phyloP scores from a whole-genome alignment of 169 alveolate genomes.

The Cryptosporidium ryanae region DNA sequence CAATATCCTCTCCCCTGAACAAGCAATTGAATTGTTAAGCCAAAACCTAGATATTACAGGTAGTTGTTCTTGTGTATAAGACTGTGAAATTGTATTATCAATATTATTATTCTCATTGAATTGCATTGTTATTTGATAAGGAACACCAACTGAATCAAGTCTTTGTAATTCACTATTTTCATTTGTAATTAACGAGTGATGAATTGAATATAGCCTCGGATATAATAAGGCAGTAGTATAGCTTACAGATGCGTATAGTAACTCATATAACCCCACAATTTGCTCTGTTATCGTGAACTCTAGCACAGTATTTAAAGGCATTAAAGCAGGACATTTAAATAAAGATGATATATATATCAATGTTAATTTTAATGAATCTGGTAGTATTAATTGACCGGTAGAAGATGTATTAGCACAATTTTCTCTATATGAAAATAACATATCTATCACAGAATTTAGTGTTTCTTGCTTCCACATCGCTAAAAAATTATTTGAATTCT shows the following conservation, averaged over 20 bases:
- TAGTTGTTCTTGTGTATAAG: conserved; percentile 4
- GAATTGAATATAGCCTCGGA: conserved; percentile 57
- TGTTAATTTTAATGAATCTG: conserved; percentile 57
- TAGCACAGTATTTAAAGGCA: conserved; percentile 62
- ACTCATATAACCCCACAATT: conserved; percentile 50
- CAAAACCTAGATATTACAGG: conserved; percentile 30
- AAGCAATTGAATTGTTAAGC: conserved; percentile 48
- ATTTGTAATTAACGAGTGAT: conserved; percentile 22
- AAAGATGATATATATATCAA: conserved; percentile 43
- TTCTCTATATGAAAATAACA: conserved; percentile 64
- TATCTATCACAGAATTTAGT: conserved; percentile 52
- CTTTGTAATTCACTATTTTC: conserved; percentile 12
- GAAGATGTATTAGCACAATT: conserved; percentile 73
- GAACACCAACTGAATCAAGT: conserved; percentile 47
- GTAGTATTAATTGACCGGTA: conserved; percentile 60
- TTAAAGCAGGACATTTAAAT: conserved; percentile 53
- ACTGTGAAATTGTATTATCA: neutral
- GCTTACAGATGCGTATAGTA: conserved; percentile 50
- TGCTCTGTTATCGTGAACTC: conserved; percentile 53
- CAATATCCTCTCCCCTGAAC: conserved; percentile 55
- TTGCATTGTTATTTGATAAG: conserved; percentile 34
- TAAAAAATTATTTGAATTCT: conserved; percentile 18
- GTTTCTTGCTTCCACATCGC: conserved; percentile 67
- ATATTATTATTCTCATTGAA: neutral
- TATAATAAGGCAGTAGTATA: conserved; percentile 46